Base-by-base conservation (phyloP, 164 flowering plant species). In the Liquidambar formosana region DNA sequence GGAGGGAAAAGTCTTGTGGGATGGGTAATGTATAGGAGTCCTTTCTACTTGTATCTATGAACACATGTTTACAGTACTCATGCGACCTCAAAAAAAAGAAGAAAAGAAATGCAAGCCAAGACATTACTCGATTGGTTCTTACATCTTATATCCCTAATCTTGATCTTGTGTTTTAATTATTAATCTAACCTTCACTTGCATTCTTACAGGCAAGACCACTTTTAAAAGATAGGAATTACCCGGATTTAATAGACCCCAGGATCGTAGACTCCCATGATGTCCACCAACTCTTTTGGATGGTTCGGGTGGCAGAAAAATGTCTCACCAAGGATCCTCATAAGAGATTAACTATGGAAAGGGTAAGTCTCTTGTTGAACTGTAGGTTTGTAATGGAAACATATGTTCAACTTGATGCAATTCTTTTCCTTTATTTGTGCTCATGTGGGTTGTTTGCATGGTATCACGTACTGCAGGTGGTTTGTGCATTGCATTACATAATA, bases 251-350 rank as follows among this genome's bases (percentile, higher is more conserved):
- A 2, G 96, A 90, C 54, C 68, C 65, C 9, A 84, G 83, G 70
- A 84, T 87, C 28, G 6, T 69, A 9, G 88, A 88, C 38, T 78
- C 81, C 12, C 83, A 84, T 71, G 93, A 90, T 76, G 78, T 88
- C 53, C 86, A 79, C 70, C 93, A 90, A 66, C 87, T 90, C 27
- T 83, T 80, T 69, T 81, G 87, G 85, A 87, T 88, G 93, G 96
- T 90, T 60, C 78, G 69, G 19, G 76, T 87, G 5, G 84, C 86
- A 28, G 88, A 84, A 66, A 79, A 77, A 68, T 90, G 96, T 71
- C 82, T 90, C 27, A 69, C 73, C 63, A 81, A 69, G 71, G 89
- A 88, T 73, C 90, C 93, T 58, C 63, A 75, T 1, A 72, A 78
- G 73, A 80, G 96, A 74, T 48, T 70, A 18, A 49, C 87, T 2